Base-by-base conservation (phyloP, 768 basidiomycete genomes). In the Fistulinella prunicolor region DNA sequence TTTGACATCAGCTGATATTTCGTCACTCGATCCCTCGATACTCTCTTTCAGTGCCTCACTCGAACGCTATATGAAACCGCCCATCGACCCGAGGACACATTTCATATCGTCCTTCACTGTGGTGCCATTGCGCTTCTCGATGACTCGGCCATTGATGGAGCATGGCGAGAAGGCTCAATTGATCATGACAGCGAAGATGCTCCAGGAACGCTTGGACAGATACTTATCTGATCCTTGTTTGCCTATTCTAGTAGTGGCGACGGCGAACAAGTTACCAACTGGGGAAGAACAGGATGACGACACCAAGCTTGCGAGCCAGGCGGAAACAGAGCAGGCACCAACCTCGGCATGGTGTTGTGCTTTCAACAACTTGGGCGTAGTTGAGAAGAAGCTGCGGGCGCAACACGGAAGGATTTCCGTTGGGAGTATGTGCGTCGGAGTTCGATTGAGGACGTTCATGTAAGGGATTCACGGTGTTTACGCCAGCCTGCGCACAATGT, bases 31-130 rank as follows among this genome's bases (percentile, higher is more conserved):
- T 7, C n/a, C 13, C 3, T 28, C 8, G 7, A 20, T 14, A 20
- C 2, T 28, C 13, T 21, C 16, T 20, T 28, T 19, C 9, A 58
- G 59, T 9, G 48, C 45, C 19, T 43, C 53, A 19, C 53, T 60
- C 17, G 59, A 60, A 21, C 56, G 60, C 1, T 55, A 49, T 38
- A 28, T 60, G 36, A 58, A 51, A 23, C 51, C 49, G 13, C 58
- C 49, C 6, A 38, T 59, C 21, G 8, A 60, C 14, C 58, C 58
- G 8, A 50, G 6, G 42, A 61, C 50, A 4, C 56, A 61, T 22
- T 30, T 60, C 20, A 43, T 60, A 38, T 50, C 59, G 2, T 51
- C 59, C 1, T 52, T 52, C 9, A 36, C 36, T 9, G 0, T 55
- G n/a, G 14, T 60, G 4, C 59, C 59, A 1, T 16, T 45, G 32